Conservation (phyloP, 768 basidiomycete species). For the Filobasidium floriforme region DNA sequence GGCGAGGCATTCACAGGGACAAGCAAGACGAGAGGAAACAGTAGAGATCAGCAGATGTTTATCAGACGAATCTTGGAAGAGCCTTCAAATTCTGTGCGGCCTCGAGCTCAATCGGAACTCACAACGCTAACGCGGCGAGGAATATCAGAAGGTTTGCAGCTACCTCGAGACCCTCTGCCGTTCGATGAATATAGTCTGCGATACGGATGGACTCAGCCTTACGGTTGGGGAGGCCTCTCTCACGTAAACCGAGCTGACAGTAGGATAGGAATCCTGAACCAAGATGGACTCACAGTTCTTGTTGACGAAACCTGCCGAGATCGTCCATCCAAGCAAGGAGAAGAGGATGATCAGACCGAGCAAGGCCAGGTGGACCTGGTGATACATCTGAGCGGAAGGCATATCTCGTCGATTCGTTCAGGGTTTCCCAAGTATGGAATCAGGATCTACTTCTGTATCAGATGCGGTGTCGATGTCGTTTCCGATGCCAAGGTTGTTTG, state of each 20-base stretch:
- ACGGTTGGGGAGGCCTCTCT: too few species aligned
- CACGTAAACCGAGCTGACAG: neutral
- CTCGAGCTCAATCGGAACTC: neutral
- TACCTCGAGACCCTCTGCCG: neutral
- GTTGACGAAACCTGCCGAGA: neutral
- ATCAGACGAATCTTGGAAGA: neutral
- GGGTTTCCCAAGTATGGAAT: too few species aligned
- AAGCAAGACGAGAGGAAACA: neutral
- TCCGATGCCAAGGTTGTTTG: too few species aligned
- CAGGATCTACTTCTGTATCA: too few species aligned
- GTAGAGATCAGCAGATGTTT: neutral
- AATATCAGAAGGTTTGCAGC: neutral
- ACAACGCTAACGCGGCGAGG: neutral
- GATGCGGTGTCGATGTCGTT: too few species aligned
- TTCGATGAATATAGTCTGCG: neutral
- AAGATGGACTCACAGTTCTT: neutral
- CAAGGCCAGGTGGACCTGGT: neutral
- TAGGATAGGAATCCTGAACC: too few species aligned
- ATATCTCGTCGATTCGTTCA: too few species aligned
- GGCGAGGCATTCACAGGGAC: too few species aligned
- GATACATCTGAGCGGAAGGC: neutral
- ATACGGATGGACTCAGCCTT: too few species aligned
- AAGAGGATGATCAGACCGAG: neutral
- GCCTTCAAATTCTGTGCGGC: neutral
- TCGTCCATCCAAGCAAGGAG: neutral